Base-by-base conservation (phyloP, 208 protist species). In the Wallacemonas collosoma region DNA sequence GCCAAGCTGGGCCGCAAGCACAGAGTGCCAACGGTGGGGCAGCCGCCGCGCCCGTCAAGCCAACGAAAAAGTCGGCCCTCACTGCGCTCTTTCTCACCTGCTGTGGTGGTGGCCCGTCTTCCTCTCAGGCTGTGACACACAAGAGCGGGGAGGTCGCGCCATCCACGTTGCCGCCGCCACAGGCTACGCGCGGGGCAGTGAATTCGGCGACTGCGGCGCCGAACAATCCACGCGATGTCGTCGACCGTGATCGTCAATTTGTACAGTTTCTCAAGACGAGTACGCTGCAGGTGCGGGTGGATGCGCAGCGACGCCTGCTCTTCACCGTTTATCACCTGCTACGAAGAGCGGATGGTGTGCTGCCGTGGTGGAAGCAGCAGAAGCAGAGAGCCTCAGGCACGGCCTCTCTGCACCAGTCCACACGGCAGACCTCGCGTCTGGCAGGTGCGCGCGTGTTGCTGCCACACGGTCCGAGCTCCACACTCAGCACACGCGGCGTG, bases 281-380 rank as follows among this genome's bases (percentile, higher is more conserved):
- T n/a, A 45, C 76, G 15, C 73, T 87, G n/a, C 71, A 77, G 12
- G 14, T 83, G 43, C 63, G 71, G 38, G 56, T 84, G 45, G 7
- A n/a, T 4, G 77, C 81, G 2, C 86, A 92, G 45, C 69, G 70
- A 9, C 77, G 83, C 40, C 77, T 95, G 56, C 77, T 95, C 15
- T 68, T 79, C 36, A 89, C 85, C 2, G 64, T 95, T 3, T 89
- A 87, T 62, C 81, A 88, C 66, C 39, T 45, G 3, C 75, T 93
- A 64, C 9, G 72, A 50, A 54, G 58, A 15, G n/a, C 12, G 5
- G n/a, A 76, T 17, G 40, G 43, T 2, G 44, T 66, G 40, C 6
- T 5, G 1, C 64, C 70, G 60, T 75, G 70, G 76, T 72, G 62
- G 62, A 63, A 61, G 51, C 73, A 58, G n/a, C 73, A 72, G 51